Percentiles rank a stretch among this genome's conserved stretches.
Conservation (phyloP, 2,329 filamentous ascomycete species). For the Talaromyces marneffei region DNA sequence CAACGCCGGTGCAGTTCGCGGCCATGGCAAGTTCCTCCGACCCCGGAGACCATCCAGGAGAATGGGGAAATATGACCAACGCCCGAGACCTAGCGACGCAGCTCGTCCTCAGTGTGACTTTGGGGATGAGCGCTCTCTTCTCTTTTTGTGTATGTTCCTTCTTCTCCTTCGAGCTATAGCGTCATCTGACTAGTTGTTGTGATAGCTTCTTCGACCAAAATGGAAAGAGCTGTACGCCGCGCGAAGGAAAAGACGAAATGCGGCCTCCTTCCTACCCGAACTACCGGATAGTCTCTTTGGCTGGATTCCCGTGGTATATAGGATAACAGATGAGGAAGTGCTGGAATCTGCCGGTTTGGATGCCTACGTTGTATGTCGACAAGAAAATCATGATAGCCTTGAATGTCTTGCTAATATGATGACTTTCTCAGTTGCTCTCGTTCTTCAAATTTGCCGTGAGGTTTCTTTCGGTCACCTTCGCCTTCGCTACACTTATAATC, state of each 20-base stretch:
- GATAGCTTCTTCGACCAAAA: slow-evolving; percentile 73
- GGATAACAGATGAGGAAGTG: slow-evolving; percentile 81
- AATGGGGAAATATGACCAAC: too few species aligned
- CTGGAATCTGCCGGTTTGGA: slow-evolving; percentile 86
- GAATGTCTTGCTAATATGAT: neutral
- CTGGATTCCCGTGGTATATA: slow-evolving; percentile 84
- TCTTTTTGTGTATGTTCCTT: slow-evolving; percentile 40
- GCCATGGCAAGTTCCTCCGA: neutral
- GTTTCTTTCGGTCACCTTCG: slow-evolving; percentile 70
- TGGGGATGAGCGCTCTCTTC: slow-evolving; percentile 41
- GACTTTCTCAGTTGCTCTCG: slow-evolving; percentile 60
- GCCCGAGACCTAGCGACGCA: slow-evolving; percentile 42
- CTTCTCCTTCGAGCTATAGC: neutral
- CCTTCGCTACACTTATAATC: slow-evolving; percentile 75
- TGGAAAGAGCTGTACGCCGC: slow-evolving; percentile 90
- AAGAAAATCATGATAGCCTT: neutral
- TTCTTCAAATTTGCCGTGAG: slow-evolving; percentile 96
- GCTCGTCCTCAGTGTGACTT: slow-evolving; percentile 37
- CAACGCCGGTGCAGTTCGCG: neutral
- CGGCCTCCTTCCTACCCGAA: slow-evolving; percentile 63
- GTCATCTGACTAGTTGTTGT: neutral
- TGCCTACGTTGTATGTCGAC: slow-evolving; percentile 73
- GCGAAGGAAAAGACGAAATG: slow-evolving; percentile 67
- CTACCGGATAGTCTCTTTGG: slow-evolving; percentile 82
- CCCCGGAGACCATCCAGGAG: slow-evolving; percentile 18